These are phyloP conservation scores for Leccinellum albellum DNA, from an alignment of 768 basidiomycete genomes.

Conservation along the genomic window DNA sequence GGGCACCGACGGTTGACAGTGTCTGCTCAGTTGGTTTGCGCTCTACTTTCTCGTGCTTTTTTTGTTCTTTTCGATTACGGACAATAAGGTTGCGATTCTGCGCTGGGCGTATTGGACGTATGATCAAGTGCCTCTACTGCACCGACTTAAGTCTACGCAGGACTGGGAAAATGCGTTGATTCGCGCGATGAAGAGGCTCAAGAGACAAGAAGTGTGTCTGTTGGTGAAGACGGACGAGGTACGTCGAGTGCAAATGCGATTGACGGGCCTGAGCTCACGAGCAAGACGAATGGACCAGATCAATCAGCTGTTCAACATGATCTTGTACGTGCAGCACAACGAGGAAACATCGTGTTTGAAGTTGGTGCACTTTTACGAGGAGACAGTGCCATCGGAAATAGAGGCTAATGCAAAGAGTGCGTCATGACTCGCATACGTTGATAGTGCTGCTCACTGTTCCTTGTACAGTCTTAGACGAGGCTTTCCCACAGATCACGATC, in stretches of 20 bases:
- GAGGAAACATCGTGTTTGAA: slow-evolving; percentile 70
- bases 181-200: slow-evolving; percentile 41
- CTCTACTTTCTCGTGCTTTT: slow-evolving; percentile 56
- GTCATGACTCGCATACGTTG: slow-evolving; percentile 7
- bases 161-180: slow-evolving; percentile 45
- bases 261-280: background rate
- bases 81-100: slow-evolving; percentile 52
- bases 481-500: slow-evolving; percentile 61
- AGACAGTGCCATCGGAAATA: slow-evolving; percentile 62
- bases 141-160: slow-evolving; percentile 35
- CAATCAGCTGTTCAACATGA: slow-evolving; percentile 58
- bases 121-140: slow-evolving; percentile 54
- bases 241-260: background rate
- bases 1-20: background rate
- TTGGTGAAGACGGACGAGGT: slow-evolving; percentile 68
- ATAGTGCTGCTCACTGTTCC: background rate
- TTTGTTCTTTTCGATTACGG: slow-evolving; percentile 43
- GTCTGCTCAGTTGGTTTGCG: slow-evolving; percentile 50
- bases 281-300: slow-evolving; percentile 42
- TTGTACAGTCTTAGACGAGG: slow-evolving; percentile 50
- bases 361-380: slow-evolving; percentile 62
- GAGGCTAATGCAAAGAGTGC: slow-evolving; percentile 67
- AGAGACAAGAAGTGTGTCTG: slow-evolving; percentile 55
- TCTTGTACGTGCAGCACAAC: slow-evolving; percentile 62
- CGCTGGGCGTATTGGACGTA: slow-evolving; percentile 59